Evolutionary conservation across 2,329 filamentous ascomycete species (phyloP), one percentile per base, ranked within the genome.

Genomic region (Exophiala xenobiotica): DNA sequence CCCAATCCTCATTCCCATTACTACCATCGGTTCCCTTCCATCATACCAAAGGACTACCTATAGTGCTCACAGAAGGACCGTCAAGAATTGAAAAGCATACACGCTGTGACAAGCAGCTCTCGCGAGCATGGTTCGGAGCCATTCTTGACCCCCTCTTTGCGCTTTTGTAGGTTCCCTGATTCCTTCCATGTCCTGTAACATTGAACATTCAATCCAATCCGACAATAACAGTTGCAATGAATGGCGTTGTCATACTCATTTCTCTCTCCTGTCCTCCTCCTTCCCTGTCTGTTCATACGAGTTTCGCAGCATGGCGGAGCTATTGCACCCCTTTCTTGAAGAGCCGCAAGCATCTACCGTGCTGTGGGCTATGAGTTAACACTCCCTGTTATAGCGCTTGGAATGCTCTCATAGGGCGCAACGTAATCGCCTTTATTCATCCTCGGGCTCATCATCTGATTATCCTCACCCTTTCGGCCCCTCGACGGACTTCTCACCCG

Each of bases 401-500:
- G 45, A 16, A 58, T 51, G 35, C 55, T 58, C 46, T 58, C 55
- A 39, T 58, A 58, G 11, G 55, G 55, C 8, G 51, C 51, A 4
- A 45, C 42, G 12, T 55, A 45, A 4, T 49, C 52, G n/a, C n/a
- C n/a, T 20, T 38, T 46, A 16, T 54, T 39, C 27, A 53, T 46
- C 11, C 52, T 26, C 3, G 55, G 55, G 24, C 55, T 58, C 52
- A 55, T 58, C 6, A 52, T 46, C 40, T 54, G 51, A 18, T 58
- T 58, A 24, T 58, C 55, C 41, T 58, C 55, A 33, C 47, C 51
- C 41, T 38, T 70, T 20, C 78, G 71, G 33, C 74, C 77, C 47
- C 80, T 76, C 56, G 75, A 79, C 44, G 72, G 78, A 63, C 76
- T 81, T 31, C 81, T 74, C 74, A 83, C 81, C 18, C 80, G 75